Evolutionary conservation across 768 basidiomycete species (phyloP).

Genomic region (Obba rivulosa): DNA sequence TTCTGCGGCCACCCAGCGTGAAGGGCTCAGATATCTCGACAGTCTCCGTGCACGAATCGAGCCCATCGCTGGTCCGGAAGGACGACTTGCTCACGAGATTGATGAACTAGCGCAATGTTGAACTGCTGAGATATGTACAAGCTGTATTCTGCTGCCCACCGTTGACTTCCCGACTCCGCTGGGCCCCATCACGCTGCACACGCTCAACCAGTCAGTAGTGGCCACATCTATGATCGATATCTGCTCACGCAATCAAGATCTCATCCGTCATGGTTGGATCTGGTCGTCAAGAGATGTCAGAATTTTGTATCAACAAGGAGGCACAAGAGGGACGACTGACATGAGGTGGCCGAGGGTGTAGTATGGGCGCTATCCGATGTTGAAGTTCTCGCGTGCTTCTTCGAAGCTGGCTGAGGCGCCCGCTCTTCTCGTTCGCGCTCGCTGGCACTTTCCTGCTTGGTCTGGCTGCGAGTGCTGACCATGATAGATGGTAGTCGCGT

Average conservation of each 20-base stretch:
- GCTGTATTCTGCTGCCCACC: background rate
- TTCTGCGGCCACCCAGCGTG: background rate
- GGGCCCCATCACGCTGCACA: slow-evolving; percentile 1
- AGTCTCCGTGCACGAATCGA: slow-evolving; percentile 12
- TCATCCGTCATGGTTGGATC: background rate
- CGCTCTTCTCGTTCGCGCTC: too few relatives aligned
- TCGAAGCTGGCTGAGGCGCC: too few relatives aligned
- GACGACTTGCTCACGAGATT: slow-evolving; percentile 11
- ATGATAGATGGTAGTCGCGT: too few relatives aligned
- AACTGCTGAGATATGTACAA: background rate
- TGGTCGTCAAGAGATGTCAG: too few relatives aligned
- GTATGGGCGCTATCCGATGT: too few relatives aligned
- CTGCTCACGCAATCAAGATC: background rate
- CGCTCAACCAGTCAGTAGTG: background rate
- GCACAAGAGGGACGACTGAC: too few relatives aligned
- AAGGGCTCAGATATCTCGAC: slow-evolving; percentile 1
- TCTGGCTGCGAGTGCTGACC: too few relatives aligned
- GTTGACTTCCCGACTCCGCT: slow-evolving; percentile 3
- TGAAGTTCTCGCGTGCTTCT: too few relatives aligned
- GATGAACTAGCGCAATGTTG: slow-evolving; percentile 11
- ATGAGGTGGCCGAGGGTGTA: too few relatives aligned
- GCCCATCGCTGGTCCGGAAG: slow-evolving; percentile 4
- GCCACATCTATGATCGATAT: too few relatives aligned
- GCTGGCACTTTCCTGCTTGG: too few relatives aligned
- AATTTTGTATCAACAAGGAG: too few relatives aligned